Evolutionary conservation across 2,329 filamentous ascomycete genomes (phyloP).

Genomic region (Talaromyces sp.): DNA sequence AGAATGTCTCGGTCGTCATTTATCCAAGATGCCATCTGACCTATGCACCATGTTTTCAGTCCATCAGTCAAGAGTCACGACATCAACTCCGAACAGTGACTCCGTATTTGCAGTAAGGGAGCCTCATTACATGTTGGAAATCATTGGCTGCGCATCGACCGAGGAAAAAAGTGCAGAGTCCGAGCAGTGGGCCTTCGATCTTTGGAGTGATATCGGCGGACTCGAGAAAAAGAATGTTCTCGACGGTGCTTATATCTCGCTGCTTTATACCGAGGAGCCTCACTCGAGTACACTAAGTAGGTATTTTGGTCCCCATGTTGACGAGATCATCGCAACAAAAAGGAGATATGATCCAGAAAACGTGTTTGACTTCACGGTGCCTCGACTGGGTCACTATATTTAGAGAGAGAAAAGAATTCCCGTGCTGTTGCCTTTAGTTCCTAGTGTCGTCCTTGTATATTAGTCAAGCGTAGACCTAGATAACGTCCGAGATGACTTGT

Average conservation of each 20-base stretch:
- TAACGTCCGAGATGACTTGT: not conserved
- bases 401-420: not conserved
- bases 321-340: conserved; percentile 34
- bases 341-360: conserved; percentile 36
- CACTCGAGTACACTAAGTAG: conserved; percentile 23
- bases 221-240: conserved; percentile 20
- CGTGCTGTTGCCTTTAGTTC: not conserved
- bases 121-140: conserved; percentile 38
- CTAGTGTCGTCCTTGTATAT: not conserved
- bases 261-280: conserved; percentile 24
- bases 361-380: conserved; percentile 27
- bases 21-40: conserved; percentile 22
- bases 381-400: conserved; percentile 1
- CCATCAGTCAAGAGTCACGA: conserved; percentile 26
- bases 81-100: conserved; percentile 17
- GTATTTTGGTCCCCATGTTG: conserved; percentile 12
- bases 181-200: conserved; percentile 29
- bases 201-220: conserved; percentile 23
- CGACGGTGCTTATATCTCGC: conserved; percentile 19
- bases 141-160: conserved; percentile 27
- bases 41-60: conserved; percentile 28
- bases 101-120: conserved; percentile 31
- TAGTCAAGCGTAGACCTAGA: not conserved
- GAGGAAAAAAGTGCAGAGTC: conserved; percentile 24
- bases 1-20: conserved; percentile 26